phyloP scores from a whole-genome alignment of 2,329 filamentous ascomycete genomes.

The Neofusicoccum umdonicola region DNA sequence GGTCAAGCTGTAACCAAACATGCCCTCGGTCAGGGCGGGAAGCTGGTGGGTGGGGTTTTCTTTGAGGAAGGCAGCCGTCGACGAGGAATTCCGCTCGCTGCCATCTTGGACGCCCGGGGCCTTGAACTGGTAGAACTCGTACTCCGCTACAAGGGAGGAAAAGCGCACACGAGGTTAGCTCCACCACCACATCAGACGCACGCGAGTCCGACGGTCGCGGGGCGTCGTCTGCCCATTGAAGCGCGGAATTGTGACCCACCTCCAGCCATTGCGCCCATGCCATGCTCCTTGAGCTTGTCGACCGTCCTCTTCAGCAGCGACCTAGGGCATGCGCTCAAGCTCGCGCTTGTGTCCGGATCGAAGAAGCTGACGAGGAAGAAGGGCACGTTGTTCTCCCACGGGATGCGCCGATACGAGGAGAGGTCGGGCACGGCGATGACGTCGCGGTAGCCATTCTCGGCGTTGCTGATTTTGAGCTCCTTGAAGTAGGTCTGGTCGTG shows the following conservation, averaged over 20 bases:
- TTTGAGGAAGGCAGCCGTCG: conserved; percentile 71
- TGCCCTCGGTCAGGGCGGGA: conserved; percentile 81
- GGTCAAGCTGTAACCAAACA: conserved; percentile 93
- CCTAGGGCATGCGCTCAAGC: conserved; percentile 75
- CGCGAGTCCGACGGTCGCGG: neutral
- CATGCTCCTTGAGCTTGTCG: conserved; percentile 64
- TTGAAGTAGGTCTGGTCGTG: conserved; percentile 86
- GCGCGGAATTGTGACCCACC: conserved; percentile 50
- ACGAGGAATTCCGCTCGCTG: conserved; percentile 60
- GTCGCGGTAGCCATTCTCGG: conserved; percentile 85
- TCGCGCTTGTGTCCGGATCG: conserved; percentile 72
- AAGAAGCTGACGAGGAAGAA: conserved; percentile 83
- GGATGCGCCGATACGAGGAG: conserved; percentile 74
- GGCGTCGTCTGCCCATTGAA: neutral
- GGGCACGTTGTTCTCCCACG: conserved; percentile 84
- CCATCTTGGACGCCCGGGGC: conserved; percentile 54
- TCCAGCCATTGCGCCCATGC: conserved; percentile 85
- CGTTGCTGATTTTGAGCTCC: conserved; percentile 84
- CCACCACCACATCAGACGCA: conserved; percentile 4
- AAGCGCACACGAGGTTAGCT: conserved; percentile 21
- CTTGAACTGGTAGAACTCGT: conserved; percentile 91
- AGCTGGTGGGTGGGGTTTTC: conserved; percentile 71
- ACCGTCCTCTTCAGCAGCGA: conserved; percentile 69
- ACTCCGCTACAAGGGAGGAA: conserved; percentile 66
- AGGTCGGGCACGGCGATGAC: conserved; percentile 80